Conservation (phyloP, 2,329 filamentous ascomycete genomes). For the Colletotrichum kahawae region DNA sequence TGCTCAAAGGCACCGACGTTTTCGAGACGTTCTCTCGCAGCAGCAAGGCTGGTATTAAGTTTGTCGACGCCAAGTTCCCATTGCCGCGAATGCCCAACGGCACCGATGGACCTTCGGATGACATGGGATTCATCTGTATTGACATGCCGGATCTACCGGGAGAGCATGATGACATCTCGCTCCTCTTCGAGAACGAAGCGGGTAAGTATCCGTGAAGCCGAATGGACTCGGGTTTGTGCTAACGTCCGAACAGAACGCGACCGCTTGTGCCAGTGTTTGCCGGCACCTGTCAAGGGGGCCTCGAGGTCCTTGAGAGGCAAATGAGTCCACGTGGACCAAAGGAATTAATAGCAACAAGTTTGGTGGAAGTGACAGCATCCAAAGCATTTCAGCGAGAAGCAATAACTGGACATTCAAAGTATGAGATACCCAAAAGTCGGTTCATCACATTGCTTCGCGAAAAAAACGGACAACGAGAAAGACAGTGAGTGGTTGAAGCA, state of each 20-base stretch:
- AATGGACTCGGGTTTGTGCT: not conserved
- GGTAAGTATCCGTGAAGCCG: conserved; percentile 59
- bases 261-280: conserved; percentile 54
- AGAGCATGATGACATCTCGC: conserved; percentile 89
- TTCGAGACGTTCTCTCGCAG: conserved; percentile 73
- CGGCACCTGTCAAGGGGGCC: conserved; percentile 60
- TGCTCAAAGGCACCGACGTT: conserved; percentile 81
- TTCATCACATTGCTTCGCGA: conserved; percentile 18
- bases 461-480: not conserved
- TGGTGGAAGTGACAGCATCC: not conserved
- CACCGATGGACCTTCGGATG: conserved; percentile 56
- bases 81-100: conserved; percentile 68
- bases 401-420: conserved; percentile 13
- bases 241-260: conserved; percentile 53
- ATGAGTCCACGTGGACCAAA: conserved; percentile 1
- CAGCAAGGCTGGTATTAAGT: conserved; percentile 74
- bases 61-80: conserved; percentile 91
- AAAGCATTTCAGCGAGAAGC: conserved; percentile 11
- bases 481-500: not conserved
- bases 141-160: conserved; percentile 89
- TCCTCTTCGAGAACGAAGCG: conserved; percentile 80
- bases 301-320: conserved; percentile 33
- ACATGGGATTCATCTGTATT: conserved; percentile 79
- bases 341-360: not conserved
- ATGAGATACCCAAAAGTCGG: conserved; percentile 20